phyloP scores from a whole-genome alignment of 2,329 filamentous ascomycete species.

The Fusarium buharicum region DNA sequence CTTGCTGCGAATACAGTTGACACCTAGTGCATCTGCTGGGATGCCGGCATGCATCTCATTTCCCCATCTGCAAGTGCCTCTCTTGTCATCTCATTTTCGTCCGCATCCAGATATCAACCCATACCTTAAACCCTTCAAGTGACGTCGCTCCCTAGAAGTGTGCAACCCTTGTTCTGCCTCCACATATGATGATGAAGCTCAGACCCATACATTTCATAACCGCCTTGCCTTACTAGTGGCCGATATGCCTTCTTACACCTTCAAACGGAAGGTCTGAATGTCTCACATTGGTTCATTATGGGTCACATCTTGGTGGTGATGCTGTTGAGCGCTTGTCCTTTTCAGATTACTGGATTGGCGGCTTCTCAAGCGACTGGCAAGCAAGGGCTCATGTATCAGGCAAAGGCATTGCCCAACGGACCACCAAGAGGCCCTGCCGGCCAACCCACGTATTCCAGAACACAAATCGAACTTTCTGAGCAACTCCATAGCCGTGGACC shows the following conservation, averaged over 20 bases:
- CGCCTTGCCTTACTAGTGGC: too few relatives aligned
- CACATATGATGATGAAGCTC: neutral
- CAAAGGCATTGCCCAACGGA: constrained; percentile 32
- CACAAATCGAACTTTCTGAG: constrained; percentile 24
- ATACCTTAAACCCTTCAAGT: constrained; percentile 32
- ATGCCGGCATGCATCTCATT: constrained; percentile 40
- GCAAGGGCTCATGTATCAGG: constrained; percentile 24
- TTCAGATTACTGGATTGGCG: constrained; percentile 1
- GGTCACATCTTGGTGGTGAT: neutral
- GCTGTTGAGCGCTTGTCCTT: constrained; percentile 1
- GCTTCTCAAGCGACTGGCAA: constrained; percentile 9
- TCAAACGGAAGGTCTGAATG: too few relatives aligned
- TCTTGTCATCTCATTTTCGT: constrained; percentile 34
- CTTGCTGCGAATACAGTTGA: constrained; percentile 22
- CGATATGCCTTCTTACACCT: too few relatives aligned
- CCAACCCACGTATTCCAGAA: constrained; percentile 41
- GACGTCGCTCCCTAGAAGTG: constrained; percentile 34
- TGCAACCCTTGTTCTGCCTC: neutral
- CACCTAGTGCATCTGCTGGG: constrained; percentile 39
- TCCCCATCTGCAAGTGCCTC: constrained; percentile 38
- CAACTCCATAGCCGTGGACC: constrained; percentile 16
- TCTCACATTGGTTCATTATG: too few relatives aligned
- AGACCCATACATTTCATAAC: too few relatives aligned
- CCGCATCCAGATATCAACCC: constrained; percentile 22
- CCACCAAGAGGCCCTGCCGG: constrained; percentile 25